Base-by-base conservation (phyloP, 768 basidiomycete species). In the Royoungia palumana region DNA sequence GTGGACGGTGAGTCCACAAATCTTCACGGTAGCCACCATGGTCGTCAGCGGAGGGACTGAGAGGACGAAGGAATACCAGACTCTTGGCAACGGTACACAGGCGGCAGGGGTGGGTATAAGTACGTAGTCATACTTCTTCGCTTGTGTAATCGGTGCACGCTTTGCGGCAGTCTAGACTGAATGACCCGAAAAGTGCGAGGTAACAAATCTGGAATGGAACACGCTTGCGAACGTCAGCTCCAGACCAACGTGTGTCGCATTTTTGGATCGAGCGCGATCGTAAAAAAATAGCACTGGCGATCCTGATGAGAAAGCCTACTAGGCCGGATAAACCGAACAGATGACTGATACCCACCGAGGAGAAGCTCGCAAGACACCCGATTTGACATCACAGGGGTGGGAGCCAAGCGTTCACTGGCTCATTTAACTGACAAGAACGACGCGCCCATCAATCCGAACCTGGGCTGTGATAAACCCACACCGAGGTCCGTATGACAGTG, bases 1-100 rank as follows among this genome's bases (percentile, higher is more conserved):
- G 21, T 53, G 59, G 30, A 57, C 14, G 35, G 53, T 35, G 53
- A 51, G 19, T 35, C 62, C 61, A 47, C 48, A 58, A 20, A 63
- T 30, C 8, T 52, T 20, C 10, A 63, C 0, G 21, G 49, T 64
- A 14, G 36, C 40, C 20, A 35, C 49, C 49, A 65, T 63, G 21
- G 2, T 54, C 11, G 44, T 50, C 22, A 41, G 46, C 20, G 34
- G 21, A 8, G 41, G 36, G 41, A 24, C 12, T 46, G 19, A 9
- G 21, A n/a, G 16, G 17, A 12, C 7, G 35, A n/a, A 14, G 13
- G 13, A 13, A 28, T 9, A 9, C 2, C 11, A 10, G 27, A 28
- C 27, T 28, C 30, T 32, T 14, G 11, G 30, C 6, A 5, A 25
- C 12, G 25, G 25, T 12, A 35, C 25, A 13, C 6, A 6, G 12